These are phyloP conservation scores for Cephalotrichum gorgonifer DNA, from an alignment of 2,329 filamentous ascomycete species.

Conservation along the genomic window DNA sequence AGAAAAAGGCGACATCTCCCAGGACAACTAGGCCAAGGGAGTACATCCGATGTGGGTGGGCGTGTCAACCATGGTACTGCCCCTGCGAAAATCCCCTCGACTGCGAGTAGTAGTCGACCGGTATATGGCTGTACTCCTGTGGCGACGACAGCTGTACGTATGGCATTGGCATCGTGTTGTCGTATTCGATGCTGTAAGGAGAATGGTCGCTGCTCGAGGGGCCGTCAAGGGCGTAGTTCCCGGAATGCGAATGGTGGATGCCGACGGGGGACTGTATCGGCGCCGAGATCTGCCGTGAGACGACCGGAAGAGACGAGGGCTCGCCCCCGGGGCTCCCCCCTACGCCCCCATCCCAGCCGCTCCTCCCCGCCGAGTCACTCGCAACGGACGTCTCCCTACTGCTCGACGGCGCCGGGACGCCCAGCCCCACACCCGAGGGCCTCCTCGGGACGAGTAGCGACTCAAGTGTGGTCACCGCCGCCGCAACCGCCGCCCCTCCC, in stretches of 20 bases:
- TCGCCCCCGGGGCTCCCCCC: neutral
- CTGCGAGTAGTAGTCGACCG: neutral
- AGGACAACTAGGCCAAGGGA: neutral
- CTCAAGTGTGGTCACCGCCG: slow-evolving; percentile 22
- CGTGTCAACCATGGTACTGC: slow-evolving; percentile 3
- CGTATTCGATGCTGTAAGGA: slow-evolving; percentile 1
- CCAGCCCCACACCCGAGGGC: slow-evolving; percentile 17
- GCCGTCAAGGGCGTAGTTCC: neutral
- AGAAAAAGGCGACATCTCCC: too few species aligned
- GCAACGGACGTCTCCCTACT: slow-evolving; percentile 1
- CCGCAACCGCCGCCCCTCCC: slow-evolving; percentile 6
- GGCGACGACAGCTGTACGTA: slow-evolving; percentile 1
- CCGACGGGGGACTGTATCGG: neutral
- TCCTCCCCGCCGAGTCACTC: neutral
- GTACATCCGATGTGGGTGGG: too few species aligned
- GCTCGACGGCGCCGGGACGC: slow-evolving; percentile 12
- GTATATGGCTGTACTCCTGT: slow-evolving; percentile 1
- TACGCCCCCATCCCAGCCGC: neutral
- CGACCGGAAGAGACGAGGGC: neutral
- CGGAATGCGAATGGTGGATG: neutral
- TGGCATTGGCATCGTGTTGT: neutral
- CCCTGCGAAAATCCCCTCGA: neutral
- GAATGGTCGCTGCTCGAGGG: neutral
- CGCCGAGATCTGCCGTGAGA: neutral
- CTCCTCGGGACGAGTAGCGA: slow-evolving; percentile 25